Percentiles rank a stretch among this genome's conserved stretches.
These are phyloP conservation scores for Cicer chorassanicum DNA, from an alignment of 306 rosid species.

Conservation along the genomic window DNA sequence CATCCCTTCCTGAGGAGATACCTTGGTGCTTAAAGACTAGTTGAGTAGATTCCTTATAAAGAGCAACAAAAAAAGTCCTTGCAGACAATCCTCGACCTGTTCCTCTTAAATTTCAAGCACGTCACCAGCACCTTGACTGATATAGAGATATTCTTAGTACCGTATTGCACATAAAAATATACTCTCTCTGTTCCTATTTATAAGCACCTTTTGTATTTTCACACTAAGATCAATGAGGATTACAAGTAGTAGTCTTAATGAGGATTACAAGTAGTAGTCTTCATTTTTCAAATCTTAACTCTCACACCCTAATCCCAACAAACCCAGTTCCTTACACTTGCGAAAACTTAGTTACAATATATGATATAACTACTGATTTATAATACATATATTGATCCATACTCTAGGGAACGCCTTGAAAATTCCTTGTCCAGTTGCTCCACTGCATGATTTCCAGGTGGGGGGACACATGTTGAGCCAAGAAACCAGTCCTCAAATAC, in stretches of 20 bases:
- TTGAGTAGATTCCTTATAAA: slow-evolving; percentile 13
- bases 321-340: slow-evolving; percentile 18
- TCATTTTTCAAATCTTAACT: slow-evolving; percentile 16
- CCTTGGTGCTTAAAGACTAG: neutral
- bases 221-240: slow-evolving; percentile 18
- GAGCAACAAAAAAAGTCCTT: neutral
- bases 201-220: too few relatives aligned
- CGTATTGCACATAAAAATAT: neutral
- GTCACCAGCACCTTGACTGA: neutral
- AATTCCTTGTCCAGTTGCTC: slow-evolving; percentile 28
- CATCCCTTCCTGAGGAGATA: slow-evolving; percentile 34
- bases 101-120: slow-evolving; percentile 14
- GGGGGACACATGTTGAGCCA: neutral
- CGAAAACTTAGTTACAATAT: slow-evolving; percentile 5
- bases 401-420: neutral
- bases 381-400: neutral
- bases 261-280: slow-evolving; percentile 35
- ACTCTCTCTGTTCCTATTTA: too few relatives aligned
- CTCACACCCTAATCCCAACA: slow-evolving; percentile 20
- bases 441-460: neutral
- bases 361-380: slow-evolving; percentile 18
- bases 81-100: neutral
- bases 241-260: slow-evolving; percentile 33
- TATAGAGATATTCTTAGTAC: neutral
- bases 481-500: slow-evolving; percentile 8